Conservation (phyloP, 345 rosid genomes). For the Ceriops tagal region DNA sequence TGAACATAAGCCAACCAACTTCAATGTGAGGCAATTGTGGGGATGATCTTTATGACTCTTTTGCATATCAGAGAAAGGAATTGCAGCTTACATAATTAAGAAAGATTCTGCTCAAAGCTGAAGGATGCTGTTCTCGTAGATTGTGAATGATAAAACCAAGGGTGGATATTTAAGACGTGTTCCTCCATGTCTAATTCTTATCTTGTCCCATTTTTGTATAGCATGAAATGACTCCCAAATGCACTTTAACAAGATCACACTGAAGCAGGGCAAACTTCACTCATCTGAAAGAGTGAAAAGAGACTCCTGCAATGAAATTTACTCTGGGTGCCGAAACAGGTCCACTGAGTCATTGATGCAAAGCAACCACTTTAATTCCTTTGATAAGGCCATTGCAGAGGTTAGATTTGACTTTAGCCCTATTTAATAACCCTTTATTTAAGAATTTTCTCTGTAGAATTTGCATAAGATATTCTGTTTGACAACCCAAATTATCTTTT, state of each 20-base stretch:
- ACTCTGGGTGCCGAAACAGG: background rate
- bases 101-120: slow-evolving; percentile 7
- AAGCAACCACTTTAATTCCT: background rate
- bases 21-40: no score
- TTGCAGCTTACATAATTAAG: background rate
- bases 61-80: slow-evolving; percentile 8
- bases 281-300: background rate
- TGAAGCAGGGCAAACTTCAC: background rate
- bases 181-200: background rate
- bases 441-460: no score
- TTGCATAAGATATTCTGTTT: no score
- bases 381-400: background rate
- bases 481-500: no score
- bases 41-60: no score
- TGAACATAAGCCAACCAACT: no score
- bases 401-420: background rate
- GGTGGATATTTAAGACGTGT: slow-evolving; percentile 17
- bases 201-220: no score
- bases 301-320: background rate
- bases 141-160: slow-evolving; percentile 10
- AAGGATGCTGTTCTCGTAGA: background rate
- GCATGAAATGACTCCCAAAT: background rate
- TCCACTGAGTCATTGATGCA: background rate
- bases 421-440: no score
- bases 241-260: background rate